Conservation (phyloP, 1,284 basidiomycete genomes). For the Schizophyllum amplum region DNA sequence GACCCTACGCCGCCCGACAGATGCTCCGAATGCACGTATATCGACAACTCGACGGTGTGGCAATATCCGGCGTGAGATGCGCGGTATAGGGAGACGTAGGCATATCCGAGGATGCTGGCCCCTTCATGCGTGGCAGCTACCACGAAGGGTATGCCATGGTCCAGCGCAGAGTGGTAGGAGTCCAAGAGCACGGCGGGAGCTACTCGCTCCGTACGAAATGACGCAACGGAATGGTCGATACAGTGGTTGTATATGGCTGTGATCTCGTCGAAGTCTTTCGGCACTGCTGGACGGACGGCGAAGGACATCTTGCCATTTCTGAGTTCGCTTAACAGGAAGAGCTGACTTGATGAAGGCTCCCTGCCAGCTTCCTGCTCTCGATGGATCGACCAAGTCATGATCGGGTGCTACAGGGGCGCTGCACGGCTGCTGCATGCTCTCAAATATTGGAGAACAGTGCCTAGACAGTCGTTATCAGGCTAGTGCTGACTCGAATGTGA, state of each 20-base stretch:
- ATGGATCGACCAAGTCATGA: too few species aligned
- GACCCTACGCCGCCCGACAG: conserved; percentile 6
- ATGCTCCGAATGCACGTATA: conserved; percentile 6
- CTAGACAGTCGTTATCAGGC: too few species aligned
- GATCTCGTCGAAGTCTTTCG: conserved; percentile 6
- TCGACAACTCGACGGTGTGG: conserved; percentile 7
- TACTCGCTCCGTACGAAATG: conserved; percentile 7
- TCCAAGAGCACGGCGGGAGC: conserved; percentile 1
- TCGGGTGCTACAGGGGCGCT: not conserved
- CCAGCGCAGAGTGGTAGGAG: conserved; percentile 1
- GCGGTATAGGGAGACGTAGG: conserved; percentile 10
- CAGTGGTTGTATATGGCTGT: conserved; percentile 10
- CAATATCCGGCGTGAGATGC: conserved; percentile 6
- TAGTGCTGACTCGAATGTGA: too few species aligned
- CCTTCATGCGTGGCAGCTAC: conserved; percentile 3
- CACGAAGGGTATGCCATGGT: conserved; percentile 5
- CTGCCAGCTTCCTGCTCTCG: too few species aligned
- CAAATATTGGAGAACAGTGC: too few species aligned
- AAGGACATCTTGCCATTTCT: not conserved
- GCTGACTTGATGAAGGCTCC: too few species aligned
- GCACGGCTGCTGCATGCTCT: not conserved
- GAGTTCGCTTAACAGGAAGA: too few species aligned
- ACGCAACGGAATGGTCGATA: conserved; percentile 7
- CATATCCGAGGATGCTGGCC: conserved; percentile 6
- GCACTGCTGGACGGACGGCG: not conserved